Evolutionary conservation across 768 basidiomycete species (phyloP).

Genomic region (Trametes villosa): DNA sequence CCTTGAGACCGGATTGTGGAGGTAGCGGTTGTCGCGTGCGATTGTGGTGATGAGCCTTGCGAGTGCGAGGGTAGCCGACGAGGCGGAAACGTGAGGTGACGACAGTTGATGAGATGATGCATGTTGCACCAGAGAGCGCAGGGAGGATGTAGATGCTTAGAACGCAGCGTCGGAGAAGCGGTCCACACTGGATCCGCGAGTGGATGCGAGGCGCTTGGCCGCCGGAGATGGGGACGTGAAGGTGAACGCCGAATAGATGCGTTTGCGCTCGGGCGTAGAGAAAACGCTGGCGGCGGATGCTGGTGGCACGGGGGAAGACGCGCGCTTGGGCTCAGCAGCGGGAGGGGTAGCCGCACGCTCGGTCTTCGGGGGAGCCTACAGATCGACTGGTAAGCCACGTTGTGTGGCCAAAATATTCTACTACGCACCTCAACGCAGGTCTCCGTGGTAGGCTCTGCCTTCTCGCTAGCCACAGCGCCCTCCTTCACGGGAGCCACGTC

Average conservation of each 20-base stretch:
- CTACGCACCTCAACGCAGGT: neutral
- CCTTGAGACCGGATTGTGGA: slow-evolving; percentile 11
- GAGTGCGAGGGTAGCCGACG: neutral
- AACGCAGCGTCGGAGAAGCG: slow-evolving; percentile 26
- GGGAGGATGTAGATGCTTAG: neutral
- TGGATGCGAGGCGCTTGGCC: slow-evolving; percentile 51
- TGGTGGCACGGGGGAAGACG: slow-evolving; percentile 37
- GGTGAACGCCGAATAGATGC: slow-evolving; percentile 75
- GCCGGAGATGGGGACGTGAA: slow-evolving; percentile 76
- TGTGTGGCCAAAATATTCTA: neutral
- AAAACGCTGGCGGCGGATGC: slow-evolving; percentile 44
- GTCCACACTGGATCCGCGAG: slow-evolving; percentile 28
- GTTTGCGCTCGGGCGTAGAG: slow-evolving; percentile 75
- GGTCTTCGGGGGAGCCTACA: slow-evolving; percentile 5
- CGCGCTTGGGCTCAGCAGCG: slow-evolving; percentile 9
- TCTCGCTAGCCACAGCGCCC: slow-evolving; percentile 4
- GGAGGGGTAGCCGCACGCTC: slow-evolving; percentile 17
- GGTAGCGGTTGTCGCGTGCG: neutral
- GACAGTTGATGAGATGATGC: neutral
- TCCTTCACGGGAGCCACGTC: slow-evolving; percentile 38
- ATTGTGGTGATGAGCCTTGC: neutral
- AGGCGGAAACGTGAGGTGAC: neutral
- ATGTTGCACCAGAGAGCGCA: neutral
- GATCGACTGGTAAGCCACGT: neutral
- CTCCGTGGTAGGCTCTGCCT: neutral